A percentile compares a stretch with the other conserved stretches of the same genome.
These are phyloP conservation scores for Fusarium siculi DNA, from an alignment of 2,329 filamentous ascomycete genomes.

Conservation along the genomic window DNA sequence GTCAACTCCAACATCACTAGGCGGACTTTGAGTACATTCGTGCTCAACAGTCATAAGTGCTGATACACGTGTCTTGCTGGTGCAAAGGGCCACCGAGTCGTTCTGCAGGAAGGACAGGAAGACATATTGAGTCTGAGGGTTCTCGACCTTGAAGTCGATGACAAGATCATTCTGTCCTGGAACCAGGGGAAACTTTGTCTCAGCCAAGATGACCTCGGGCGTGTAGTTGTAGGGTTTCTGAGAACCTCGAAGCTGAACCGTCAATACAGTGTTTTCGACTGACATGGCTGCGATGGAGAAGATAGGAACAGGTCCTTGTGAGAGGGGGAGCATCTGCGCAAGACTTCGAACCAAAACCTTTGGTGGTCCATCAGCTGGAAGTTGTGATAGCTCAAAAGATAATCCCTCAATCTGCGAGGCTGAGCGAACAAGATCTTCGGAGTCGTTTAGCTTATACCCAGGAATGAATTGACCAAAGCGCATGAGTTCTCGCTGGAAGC, in stretches of 20 bases:
- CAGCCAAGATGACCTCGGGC: background rate
- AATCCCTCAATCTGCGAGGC: background rate
- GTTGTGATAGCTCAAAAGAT: background rate
- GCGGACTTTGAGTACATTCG: constrained; percentile 1
- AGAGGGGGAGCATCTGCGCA: background rate
- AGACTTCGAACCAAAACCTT: constrained; percentile 17
- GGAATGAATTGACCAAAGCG: constrained; percentile 17
- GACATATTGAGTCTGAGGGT: constrained; percentile 15
- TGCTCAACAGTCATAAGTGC: constrained; percentile 22
- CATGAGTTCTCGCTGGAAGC: constrained; percentile 15
- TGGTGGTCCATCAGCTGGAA: background rate
- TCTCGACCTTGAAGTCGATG: constrained; percentile 1
- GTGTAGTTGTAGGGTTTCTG: constrained; percentile 16
- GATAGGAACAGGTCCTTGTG: background rate
- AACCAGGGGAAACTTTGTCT: background rate
- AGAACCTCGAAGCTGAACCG: background rate
- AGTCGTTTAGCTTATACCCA: constrained; percentile 12
- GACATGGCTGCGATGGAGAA: constrained; percentile 4
- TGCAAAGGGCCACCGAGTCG: constrained; percentile 8
- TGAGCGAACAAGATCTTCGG: constrained; percentile 1
- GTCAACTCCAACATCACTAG: constrained; percentile 9
- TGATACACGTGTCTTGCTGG: constrained; percentile 1
- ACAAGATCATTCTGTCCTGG: constrained; percentile 2
- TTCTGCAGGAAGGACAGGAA: constrained; percentile 10
- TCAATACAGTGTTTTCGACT: background rate